phyloP scores from a whole-genome alignment of 208 protist genomes.

The Leishmania guyanensis region DNA sequence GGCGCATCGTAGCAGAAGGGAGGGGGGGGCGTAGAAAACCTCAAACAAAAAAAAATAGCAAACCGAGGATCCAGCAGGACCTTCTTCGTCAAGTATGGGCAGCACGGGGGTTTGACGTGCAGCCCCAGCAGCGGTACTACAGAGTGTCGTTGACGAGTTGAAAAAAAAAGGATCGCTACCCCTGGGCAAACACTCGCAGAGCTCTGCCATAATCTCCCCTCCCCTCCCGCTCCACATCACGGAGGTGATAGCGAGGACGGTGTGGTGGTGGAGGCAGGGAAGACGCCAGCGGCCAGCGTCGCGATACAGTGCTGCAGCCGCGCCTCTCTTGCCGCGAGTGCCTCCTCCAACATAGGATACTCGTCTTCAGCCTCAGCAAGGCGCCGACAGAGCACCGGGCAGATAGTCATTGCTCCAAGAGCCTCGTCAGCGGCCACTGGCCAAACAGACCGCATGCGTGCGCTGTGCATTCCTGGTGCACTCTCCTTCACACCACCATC shows the following conservation, averaged over 20 bases:
- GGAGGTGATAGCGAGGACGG: not conserved
- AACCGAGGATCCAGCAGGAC: not conserved
- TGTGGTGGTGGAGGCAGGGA: not conserved
- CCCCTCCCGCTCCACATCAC: not conserved
- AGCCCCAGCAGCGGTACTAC: not conserved
- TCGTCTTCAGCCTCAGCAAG: not conserved
- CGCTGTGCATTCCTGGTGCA: too few relatives aligned
- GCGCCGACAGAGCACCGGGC: not conserved
- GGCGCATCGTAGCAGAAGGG: not conserved
- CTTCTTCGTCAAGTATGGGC: too few relatives aligned
- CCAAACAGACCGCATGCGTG: not conserved
- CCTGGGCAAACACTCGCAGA: not conserved
- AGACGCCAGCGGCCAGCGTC: not conserved
- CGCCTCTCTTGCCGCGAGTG: conserved; percentile 12
- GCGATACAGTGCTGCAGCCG: conserved; percentile 6
- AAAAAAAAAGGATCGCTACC: not conserved
- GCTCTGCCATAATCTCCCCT: not conserved
- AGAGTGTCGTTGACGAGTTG: not conserved
- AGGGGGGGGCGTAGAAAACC: not conserved
- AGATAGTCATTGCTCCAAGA: not conserved
- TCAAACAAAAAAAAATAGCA: too few relatives aligned
- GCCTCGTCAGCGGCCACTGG: not conserved
- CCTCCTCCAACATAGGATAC: conserved; percentile 9
- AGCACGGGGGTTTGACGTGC: not conserved
- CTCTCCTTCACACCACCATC: not conserved